Conservation (phyloP, 805 yeast genomes). For the Blastobotrys parvus region DNA sequence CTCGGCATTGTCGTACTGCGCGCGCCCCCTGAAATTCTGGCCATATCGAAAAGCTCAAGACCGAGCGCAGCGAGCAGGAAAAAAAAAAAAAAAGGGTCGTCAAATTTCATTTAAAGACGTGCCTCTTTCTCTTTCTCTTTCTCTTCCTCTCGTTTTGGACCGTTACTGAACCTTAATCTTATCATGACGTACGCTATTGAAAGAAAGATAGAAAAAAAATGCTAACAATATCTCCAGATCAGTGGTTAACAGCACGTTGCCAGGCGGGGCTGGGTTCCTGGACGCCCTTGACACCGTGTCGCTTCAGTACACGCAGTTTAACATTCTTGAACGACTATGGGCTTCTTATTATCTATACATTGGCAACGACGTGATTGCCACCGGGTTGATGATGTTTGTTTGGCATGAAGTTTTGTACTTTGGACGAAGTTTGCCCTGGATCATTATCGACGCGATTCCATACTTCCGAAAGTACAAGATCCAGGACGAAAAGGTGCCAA, state of each 20-base stretch:
- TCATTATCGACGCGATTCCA: conserved; percentile 75
- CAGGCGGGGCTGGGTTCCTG: not conserved
- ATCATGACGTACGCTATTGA: too few relatives aligned
- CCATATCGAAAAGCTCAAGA: too few relatives aligned
- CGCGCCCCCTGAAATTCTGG: too few relatives aligned
- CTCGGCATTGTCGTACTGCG: too few relatives aligned
- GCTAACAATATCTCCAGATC: not conserved
- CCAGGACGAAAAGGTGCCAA: conserved; percentile 78
- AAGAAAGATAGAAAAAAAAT: too few relatives aligned
- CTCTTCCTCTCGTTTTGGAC: too few relatives aligned
- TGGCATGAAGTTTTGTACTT: conserved; percentile 87
- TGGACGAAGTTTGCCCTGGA: conserved; percentile 91
- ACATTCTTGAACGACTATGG: conserved; percentile 66
- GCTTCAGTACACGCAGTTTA: conserved; percentile 15
- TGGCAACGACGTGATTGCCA: conserved; percentile 83
- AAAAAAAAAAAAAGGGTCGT: too few relatives aligned
- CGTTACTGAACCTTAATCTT: too few relatives aligned
- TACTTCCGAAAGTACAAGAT: conserved; percentile 81
- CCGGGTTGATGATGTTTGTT: conserved; percentile 75
- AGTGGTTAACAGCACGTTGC: conserved; percentile 2
- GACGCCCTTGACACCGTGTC: conserved; percentile 1
- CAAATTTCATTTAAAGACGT: too few relatives aligned
- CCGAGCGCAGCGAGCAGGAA: too few relatives aligned
- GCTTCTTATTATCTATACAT: conserved; percentile 80
- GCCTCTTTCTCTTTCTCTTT: too few relatives aligned